phyloP scores from a whole-genome alignment of 225 moss, liverwort and hornwort genomes.

The Pleurozium schreberi region DNA sequence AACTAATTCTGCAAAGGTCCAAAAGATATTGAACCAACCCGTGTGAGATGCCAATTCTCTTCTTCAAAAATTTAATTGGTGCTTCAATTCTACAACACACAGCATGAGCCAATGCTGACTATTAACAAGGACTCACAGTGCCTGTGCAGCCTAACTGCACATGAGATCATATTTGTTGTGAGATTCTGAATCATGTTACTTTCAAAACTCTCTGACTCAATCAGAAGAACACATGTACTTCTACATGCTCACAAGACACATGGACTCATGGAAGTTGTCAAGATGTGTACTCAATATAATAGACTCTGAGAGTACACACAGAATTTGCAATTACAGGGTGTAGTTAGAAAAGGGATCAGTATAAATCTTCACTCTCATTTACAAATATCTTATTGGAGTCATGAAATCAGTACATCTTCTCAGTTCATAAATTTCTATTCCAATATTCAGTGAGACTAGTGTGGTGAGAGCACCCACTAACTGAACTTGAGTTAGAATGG shows the following conservation, averaged over 20 bases:
- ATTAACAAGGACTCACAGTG: too few relatives aligned
- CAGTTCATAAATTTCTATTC: not conserved
- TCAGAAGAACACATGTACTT: not conserved
- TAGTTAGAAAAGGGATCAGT: not conserved
- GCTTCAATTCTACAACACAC: not conserved
- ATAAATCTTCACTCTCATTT: not conserved
- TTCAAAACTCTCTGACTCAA: not conserved
- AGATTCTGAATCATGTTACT: not conserved
- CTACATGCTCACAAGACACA: not conserved
- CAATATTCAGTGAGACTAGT: not conserved
- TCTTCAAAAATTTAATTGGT: too few relatives aligned
- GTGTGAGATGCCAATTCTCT: too few relatives aligned
- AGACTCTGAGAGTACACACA: too few relatives aligned
- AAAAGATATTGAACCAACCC: too few relatives aligned
- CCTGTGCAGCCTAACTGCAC: not conserved
- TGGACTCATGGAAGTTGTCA: not conserved
- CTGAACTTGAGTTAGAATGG: not conserved
- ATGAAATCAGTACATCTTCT: not conserved
- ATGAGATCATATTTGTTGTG: not conserved
- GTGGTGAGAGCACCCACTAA: not conserved
- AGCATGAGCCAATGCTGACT: not conserved
- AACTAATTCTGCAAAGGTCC: too few relatives aligned
- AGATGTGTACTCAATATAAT: not conserved
- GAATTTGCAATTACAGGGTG: not conserved
- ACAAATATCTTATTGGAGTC: not conserved